Percentiles rank a stretch among this genome's conserved stretches.
Conservation (phyloP, 2,329 filamentous ascomycete species). For the Nemania bipapillata region DNA sequence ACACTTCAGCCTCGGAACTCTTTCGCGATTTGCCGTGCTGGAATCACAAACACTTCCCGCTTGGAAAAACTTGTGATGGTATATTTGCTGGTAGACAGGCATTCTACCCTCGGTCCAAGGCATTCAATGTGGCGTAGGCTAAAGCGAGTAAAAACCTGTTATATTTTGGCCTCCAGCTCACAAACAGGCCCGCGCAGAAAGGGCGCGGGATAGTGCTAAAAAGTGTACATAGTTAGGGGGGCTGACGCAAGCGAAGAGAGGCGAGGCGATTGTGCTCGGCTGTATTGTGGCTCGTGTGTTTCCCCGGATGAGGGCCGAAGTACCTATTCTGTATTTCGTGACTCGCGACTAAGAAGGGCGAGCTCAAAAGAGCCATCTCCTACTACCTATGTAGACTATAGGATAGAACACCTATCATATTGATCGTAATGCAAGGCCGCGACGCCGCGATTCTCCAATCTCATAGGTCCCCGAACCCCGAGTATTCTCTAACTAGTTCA, state of each 20-base stretch:
- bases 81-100: background rate
- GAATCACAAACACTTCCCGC: slow-evolving; percentile 3
- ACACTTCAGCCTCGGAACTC: slow-evolving; percentile 21
- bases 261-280: slow-evolving; percentile 27
- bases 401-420: background rate
- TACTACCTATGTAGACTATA: too few relatives aligned
- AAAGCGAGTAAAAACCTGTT: background rate
- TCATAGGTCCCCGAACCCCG: background rate
- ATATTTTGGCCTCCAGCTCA: background rate
- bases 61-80: background rate
- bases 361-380: slow-evolving; percentile 26
- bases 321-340: slow-evolving; percentile 9
- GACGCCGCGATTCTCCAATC: background rate
- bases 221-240: slow-evolving; percentile 4
- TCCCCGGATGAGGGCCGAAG: slow-evolving; percentile 21
- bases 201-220: slow-evolving; percentile 4
- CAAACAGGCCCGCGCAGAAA: slow-evolving; percentile 5
- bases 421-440: slow-evolving; percentile 8
- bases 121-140: background rate
- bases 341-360: background rate
- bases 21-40: slow-evolving; percentile 26
- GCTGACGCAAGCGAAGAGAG: slow-evolving; percentile 12
- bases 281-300: slow-evolving; percentile 31
- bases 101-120: slow-evolving; percentile 8
- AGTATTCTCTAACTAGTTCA: background rate